Conservation (phyloP, 2,329 filamentous ascomycete genomes). For the Stachybotrys echinatus region DNA sequence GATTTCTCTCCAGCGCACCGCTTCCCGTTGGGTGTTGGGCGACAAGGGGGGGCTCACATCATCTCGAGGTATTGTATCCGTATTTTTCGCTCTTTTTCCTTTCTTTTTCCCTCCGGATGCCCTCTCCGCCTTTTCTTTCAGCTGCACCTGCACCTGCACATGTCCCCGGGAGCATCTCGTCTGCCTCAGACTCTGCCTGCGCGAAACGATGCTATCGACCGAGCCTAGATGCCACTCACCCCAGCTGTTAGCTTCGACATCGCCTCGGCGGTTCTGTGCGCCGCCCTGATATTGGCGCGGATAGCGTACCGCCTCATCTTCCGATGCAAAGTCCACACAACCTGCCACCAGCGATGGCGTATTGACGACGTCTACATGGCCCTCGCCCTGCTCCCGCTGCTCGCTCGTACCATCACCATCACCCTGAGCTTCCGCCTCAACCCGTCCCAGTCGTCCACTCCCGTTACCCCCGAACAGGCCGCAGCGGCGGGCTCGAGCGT, state of each 20-base stretch:
- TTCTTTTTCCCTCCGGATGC: background rate
- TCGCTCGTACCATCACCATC: constrained; percentile 19
- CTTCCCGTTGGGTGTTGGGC: background rate
- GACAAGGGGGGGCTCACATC: background rate
- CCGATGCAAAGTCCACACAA: constrained; percentile 18
- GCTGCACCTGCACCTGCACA: no score
- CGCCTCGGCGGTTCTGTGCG: constrained; percentile 19
- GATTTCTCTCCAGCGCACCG: background rate
- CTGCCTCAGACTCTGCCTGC: background rate
- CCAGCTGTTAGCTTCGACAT: constrained; percentile 19
- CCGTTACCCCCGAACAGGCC: constrained; percentile 14
- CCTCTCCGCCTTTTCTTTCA: background rate
- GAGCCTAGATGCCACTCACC: constrained; percentile 13
- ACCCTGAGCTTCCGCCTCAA: constrained; percentile 17
- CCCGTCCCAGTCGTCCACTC: constrained; percentile 16
- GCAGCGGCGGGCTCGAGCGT: constrained; percentile 7
- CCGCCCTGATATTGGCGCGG: constrained; percentile 19
- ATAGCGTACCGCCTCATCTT: constrained; percentile 19
- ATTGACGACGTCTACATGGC: constrained; percentile 26
- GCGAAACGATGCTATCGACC: background rate
- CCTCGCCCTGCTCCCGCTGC: constrained; percentile 20
- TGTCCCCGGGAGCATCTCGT: background rate
- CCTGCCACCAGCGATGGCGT: constrained; percentile 24
- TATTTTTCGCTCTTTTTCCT: background rate
- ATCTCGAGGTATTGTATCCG: background rate